Base-by-base conservation (phyloP, 129 eudicot genomes). In the Centrapalus pauciflorus region DNA sequence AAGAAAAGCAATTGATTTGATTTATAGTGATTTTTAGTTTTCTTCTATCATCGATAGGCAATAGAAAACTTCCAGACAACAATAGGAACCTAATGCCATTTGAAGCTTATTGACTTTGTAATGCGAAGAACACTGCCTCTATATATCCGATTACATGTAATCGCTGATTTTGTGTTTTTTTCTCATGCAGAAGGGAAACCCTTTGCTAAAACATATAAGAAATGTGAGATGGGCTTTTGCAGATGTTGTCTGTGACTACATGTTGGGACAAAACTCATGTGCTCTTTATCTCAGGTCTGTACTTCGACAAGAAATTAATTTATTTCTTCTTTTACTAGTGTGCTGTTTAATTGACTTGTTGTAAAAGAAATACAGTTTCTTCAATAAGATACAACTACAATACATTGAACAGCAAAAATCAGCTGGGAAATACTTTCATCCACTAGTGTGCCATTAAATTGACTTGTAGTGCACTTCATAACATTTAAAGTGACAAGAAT, bases 241-340 rank as follows among this genome's bases (percentile, higher is more conserved):
- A 30, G 99, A 93, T 75, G 50, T 89, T 35, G 81, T 89, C 32
- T 87, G 90, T 61, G 99, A 89, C 76, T 93, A 89, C 70, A 69
- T 84, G 76, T 76, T 93, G 85, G 96, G 99, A 68, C 80, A 73
- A 55, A 82, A 73, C 66, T 54, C 99, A 0, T 93, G 99, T 72
- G 99, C 99, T 78, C 96, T 89, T 51, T 93, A 83, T 81, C 81
- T 93, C 49, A 93, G 96, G 99, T 93, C 75, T 50, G 83, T 19
- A 66, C n/a, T 67, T 59, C 4, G n/a, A 43, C 27, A 62, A 13
- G 46, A 12, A 43, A 24, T 60, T 26, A 32, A 50, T 17, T 21
- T 34, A 50, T 56, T 38, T 62, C 37, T 27, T 23, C 45, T 11
- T 40, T 55, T 21, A 8, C 10, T 41, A 3, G 5, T 45, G 28